These are phyloP conservation scores for Thalia dealbata DNA, from an alignment of 176 grass and related monocot genomes.

Conservation along the genomic window DNA sequence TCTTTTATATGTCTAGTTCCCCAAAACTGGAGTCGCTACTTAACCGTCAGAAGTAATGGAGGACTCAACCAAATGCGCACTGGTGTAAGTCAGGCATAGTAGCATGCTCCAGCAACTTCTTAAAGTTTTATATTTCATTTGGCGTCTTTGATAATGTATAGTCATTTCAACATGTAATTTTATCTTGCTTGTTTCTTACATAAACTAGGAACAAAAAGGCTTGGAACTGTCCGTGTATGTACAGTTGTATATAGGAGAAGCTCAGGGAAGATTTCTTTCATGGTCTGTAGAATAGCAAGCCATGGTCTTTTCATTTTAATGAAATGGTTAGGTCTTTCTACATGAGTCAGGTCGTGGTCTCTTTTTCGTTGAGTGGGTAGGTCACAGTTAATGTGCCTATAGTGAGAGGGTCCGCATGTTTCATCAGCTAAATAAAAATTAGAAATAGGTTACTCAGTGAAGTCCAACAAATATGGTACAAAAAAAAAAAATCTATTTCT, in stretches of 20 bases:
- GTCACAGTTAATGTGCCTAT: not conserved
- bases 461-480: not conserved
- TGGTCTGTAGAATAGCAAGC: not conserved
- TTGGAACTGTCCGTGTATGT: not conserved
- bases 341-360: not conserved
- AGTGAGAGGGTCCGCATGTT: too few relatives aligned
- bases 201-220: not conserved
- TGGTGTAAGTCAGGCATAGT: constrained; percentile 49
- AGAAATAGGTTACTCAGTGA: not conserved
- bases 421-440: not conserved
- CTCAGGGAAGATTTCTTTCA: not conserved
- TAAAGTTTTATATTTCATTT: not conserved
- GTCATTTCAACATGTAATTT: not conserved
- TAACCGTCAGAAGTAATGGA: constrained; percentile 94
- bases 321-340: too few relatives aligned
- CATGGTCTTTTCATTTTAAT: too few relatives aligned
- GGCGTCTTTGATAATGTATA: not conserved
- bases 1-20: constrained; percentile 35
- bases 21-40: constrained; percentile 35
- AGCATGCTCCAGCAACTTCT: not conserved
- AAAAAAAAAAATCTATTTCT: not conserved
- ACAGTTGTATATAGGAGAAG: not conserved
- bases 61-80: constrained; percentile 98
- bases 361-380: not conserved
- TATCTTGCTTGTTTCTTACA: not conserved